phyloP scores from a whole-genome alignment of 2,329 filamentous ascomycete species.

The Xylaria digitata region DNA sequence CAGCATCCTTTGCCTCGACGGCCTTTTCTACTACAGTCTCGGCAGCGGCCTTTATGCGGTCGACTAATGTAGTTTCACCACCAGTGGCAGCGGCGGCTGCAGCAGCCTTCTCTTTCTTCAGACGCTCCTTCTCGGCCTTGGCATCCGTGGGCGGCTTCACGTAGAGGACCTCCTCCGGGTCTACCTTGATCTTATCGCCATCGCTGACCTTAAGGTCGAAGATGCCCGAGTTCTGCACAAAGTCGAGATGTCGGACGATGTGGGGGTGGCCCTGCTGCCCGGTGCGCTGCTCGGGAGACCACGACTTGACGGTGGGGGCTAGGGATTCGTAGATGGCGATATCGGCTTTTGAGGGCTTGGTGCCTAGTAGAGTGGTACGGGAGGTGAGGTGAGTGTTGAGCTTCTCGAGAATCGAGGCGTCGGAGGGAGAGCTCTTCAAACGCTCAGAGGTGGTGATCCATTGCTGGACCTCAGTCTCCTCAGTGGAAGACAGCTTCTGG shows the following conservation, averaged over 20 bases:
- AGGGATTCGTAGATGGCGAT: constrained; percentile 84
- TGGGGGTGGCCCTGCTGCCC: constrained; percentile 90
- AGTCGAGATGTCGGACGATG: constrained; percentile 91
- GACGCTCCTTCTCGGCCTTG: constrained; percentile 94
- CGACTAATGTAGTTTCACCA: constrained; percentile 62
- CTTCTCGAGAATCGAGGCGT: constrained; percentile 76
- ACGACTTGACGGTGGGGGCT: constrained; percentile 79
- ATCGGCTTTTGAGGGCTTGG: constrained; percentile 89
- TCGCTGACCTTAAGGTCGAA: constrained; percentile 76
- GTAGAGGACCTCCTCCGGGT: constrained; percentile 83
- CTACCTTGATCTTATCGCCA: constrained; percentile 80
- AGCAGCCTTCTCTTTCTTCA: constrained; percentile 94
- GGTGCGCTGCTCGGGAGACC: constrained; percentile 87
- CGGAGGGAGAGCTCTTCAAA: constrained; percentile 70
- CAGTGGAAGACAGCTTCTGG: constrained; percentile 78
- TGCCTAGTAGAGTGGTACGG: constrained; percentile 88
- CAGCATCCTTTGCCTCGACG: constrained; percentile 65
- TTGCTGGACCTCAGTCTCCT: constrained; percentile 88
- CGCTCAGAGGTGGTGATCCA: constrained; percentile 84
- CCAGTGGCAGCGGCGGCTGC: constrained; percentile 63
- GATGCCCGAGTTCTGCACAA: constrained; percentile 89
- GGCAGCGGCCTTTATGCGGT: constrained; percentile 70
- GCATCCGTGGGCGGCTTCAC: constrained; percentile 89
- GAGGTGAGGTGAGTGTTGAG: constrained; percentile 89
- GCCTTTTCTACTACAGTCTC: constrained; percentile 65